phyloP scores from a whole-genome alignment of 805 yeast genomes.

The Candida vaughaniae region DNA sequence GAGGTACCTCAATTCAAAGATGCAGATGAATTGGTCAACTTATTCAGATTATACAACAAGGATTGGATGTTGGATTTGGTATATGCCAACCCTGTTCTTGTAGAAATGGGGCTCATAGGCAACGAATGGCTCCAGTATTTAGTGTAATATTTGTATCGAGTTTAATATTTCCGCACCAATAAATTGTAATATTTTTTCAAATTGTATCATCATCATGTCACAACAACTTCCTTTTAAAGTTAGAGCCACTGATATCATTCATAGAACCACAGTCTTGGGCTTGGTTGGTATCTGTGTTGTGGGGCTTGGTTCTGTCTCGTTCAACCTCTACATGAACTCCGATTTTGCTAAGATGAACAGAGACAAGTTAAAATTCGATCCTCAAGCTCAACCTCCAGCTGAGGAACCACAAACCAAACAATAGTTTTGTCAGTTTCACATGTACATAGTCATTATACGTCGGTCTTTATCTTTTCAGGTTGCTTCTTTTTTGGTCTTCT shows the following conservation, averaged over 20 bases:
- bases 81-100: conserved; percentile 40
- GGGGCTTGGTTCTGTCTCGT: conserved; percentile 38
- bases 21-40: conserved; percentile 18
- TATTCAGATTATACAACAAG: conserved; percentile 36
- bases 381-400: conserved; percentile 6
- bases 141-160: conserved; percentile 16
- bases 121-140: conserved; percentile 40
- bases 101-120: conserved; percentile 33
- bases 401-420: too few species aligned
- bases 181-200: background rate
- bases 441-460: too few species aligned
- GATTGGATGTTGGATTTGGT: conserved; percentile 42
- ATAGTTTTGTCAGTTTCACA: too few species aligned
- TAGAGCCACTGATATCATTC: conserved; percentile 44
- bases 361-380: conserved; percentile 36
- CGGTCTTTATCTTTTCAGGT: conserved; percentile 2
- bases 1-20: conserved; percentile 26
- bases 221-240: conserved; percentile 40
- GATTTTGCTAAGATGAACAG: conserved; percentile 43
- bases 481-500: background rate
- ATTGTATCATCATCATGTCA: conserved; percentile 14
- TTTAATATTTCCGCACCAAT: background rate
- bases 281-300: conserved; percentile 41
- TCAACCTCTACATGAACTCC: conserved; percentile 43
- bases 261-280: conserved; percentile 42